Base-by-base conservation (phyloP, 169 alveolate genomes). In the Babesia gibsoni region DNA sequence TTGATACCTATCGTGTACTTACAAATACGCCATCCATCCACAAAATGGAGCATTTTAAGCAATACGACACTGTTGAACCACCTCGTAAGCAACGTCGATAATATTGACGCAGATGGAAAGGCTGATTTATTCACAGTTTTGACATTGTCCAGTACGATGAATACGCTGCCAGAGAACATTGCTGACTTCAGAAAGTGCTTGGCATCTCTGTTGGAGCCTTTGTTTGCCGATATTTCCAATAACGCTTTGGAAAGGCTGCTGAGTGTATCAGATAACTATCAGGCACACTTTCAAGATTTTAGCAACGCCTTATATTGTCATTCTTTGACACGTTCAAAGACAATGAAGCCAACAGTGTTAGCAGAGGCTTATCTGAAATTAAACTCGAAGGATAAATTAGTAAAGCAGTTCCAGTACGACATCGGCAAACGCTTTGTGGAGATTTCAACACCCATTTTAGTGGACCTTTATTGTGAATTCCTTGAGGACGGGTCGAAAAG, bases 381-480 rank as follows among this genome's bases (percentile, higher is more conserved):
- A 48, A 12, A 10, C 7, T 6, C 45, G 18, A 45, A 27, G 10
- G 33, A 45, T 1, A 58, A 61, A 0, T 39, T 33, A 14, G 1
- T 14, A 16, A 25, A 41, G 22, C 45, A 42, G 1, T 43, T 61
- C 58, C 25, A 33, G 16, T n/a, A 45, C 4, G 35, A 1, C 0
- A 33, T 61, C 0, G 58, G 58, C 4, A 56, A 58, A 22, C 37
- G 72, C 14, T 61, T 29, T 1, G 72, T 29, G 2, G 72, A 61
- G 18, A 25, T 74, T 20, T 8, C 70, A 27, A 50, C 79, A 7
- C 49, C 30, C 4, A 63, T 48, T 10, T 22, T 74, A 35, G 52
- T 67, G 10, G 84, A 74, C 43, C 68, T 74, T 16, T 74, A 74
- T 32, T 74, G 84, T 41, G 12, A 29, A 2, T 35, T 45, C 50